Conservation (phyloP, 208 protist species). For the Leishmania tarentolae region DNA sequence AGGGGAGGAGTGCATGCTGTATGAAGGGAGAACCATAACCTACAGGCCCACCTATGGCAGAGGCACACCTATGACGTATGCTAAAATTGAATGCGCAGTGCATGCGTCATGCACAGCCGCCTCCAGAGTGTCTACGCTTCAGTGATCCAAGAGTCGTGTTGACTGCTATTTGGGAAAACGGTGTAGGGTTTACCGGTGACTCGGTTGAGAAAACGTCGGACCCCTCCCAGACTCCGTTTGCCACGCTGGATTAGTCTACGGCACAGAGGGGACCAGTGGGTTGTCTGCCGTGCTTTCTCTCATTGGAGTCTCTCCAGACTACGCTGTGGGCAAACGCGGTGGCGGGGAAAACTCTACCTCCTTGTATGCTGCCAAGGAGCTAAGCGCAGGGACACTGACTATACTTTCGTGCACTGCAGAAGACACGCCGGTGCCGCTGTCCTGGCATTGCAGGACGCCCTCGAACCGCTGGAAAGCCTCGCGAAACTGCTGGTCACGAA, state of each 20-base stretch:
- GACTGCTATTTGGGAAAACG: neutral
- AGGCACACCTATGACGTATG: neutral
- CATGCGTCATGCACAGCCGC: no score
- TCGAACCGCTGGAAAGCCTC: slow-evolving; percentile 25
- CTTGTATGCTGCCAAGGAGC: neutral
- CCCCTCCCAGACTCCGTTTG: neutral
- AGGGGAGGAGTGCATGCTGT: neutral
- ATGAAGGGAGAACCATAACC: neutral
- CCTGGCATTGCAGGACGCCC: neutral
- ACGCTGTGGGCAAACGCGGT: neutral
- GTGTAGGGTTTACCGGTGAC: neutral
- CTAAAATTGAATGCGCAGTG: no score
- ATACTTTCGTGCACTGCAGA: neutral
- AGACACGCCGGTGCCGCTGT: neutral
- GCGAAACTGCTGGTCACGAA: slow-evolving; percentile 16
- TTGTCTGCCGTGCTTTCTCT: neutral
- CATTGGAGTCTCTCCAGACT: neutral
- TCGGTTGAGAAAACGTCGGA: neutral
- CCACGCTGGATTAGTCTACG: neutral
- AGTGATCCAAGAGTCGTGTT: no score
- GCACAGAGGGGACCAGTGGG: slow-evolving; percentile 6
- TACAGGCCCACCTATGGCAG: neutral
- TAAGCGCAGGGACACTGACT: neutral
- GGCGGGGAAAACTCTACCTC: neutral
- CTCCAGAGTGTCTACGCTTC: neutral